Conservation (phyloP, 1,139 yeast genomes). For the Citeromyces hawaiiensis region DNA sequence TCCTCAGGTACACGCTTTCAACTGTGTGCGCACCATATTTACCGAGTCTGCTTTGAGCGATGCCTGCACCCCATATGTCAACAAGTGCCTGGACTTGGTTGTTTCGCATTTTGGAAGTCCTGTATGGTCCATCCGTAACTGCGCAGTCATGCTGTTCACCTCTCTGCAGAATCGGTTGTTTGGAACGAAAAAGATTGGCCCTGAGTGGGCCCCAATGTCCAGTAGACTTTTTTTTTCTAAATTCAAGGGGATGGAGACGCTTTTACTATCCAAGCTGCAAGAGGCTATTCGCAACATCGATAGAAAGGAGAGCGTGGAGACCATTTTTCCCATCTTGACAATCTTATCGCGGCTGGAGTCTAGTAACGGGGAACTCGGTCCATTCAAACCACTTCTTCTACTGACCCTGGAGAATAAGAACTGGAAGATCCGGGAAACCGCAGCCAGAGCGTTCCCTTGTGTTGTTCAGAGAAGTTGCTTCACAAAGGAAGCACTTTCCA, state of each 20-base stretch:
- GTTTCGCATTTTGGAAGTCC: conserved; percentile 48
- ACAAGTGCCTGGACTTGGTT: conserved; percentile 45
- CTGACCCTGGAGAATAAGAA: conserved; percentile 32
- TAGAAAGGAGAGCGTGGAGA: conserved; percentile 24
- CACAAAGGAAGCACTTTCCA: conserved; percentile 6
- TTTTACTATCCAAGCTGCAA: conserved; percentile 23
- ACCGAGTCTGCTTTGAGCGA: conserved; percentile 53
- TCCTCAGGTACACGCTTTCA: conserved; percentile 90
- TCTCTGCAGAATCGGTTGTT: conserved; percentile 70
- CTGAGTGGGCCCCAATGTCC: conserved; percentile 22
- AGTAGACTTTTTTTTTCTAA: conserved; percentile 59
- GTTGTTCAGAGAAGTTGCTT: conserved; percentile 22
- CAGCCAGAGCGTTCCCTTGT: conserved; percentile 57
- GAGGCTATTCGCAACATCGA: conserved; percentile 7
- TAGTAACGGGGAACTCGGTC: conserved; percentile 37
- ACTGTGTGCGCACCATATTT: conserved; percentile 65
- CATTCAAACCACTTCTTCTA: conserved; percentile 32
- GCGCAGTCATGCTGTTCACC: conserved; percentile 87
- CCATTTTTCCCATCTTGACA: conserved; percentile 63
- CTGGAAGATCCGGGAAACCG: conserved; percentile 84
- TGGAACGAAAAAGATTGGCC: conserved; percentile 36
- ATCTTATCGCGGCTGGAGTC: conserved; percentile 57
- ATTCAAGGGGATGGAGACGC: conserved; percentile 35
- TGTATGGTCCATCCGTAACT: conserved; percentile 80
- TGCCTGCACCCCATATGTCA: conserved; percentile 37